Evolutionary conservation across 2,329 filamentous ascomycete species (phyloP), one percentile per base, ranked within the genome.

Genomic region (Ophiostoma montium): DNA sequence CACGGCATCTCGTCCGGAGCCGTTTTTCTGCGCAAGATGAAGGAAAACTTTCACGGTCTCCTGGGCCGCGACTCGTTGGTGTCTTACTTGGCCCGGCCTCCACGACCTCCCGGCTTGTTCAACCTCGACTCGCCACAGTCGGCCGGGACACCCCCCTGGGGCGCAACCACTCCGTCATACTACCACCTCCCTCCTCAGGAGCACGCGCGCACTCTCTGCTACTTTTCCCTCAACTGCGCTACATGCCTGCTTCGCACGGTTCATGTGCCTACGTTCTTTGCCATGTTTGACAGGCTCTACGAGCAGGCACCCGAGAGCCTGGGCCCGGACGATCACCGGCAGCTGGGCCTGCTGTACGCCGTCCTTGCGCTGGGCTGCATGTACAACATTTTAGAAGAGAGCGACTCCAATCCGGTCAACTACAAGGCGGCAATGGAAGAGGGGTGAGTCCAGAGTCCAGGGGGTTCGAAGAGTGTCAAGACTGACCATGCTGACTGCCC

Each of bases 1-100:
- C 87, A 94, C 60, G 92, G 92, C 44, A 84, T 86, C 55, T 95
- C 90, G 0, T 96, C 92, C 0, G 89, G 90, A 3, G 76, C 89
- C 39, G 86, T 90, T 54, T 98, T 95, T 62, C 75, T 95, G 57
- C 78, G 80, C 55, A 80, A 86, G 49, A 82, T 98, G 75, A 83
- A 87, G 58, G 85, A 94, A 59, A 84, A 95, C 60, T 86, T 95
- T 56, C 83, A 86, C 41, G 79, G 82, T 53, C 71, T 92, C 55
- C 74, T 92, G 44, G 82, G 82, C 18, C 75, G 76, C 36, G 74
- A 79, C 43, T 71, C 75, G 54, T 70, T 76, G 58, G 65, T 76
- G 53, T 72, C 79, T 16, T 78, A 82, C 60, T 65, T 82, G 53
- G 69, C 75, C 47, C 63, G 70, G 53, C 61, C 70, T 13, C 70